Evolutionary conservation across 2,329 filamentous ascomycete species (phyloP).

Genomic region (Phialophora verrucosa): DNA sequence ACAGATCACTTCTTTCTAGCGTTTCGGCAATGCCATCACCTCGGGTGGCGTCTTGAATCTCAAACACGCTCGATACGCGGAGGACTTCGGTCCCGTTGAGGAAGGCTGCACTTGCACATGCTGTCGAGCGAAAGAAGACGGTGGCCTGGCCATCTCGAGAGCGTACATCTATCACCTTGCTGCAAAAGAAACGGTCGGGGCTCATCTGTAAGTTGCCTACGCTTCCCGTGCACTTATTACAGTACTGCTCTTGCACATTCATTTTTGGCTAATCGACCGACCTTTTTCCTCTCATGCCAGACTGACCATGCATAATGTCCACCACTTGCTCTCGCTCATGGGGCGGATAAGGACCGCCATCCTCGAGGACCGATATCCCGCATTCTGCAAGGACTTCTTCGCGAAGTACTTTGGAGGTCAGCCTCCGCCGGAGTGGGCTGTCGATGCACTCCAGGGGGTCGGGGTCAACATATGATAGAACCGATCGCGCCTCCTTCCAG

Average conservation of each 20-base stretch:
- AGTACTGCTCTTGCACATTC: not conserved
- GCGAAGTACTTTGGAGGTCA: conserved; percentile 70
- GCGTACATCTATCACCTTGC: conserved; percentile 92
- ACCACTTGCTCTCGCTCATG: conserved; percentile 90
- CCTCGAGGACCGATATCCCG: conserved; percentile 78
- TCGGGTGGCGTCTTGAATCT: conserved; percentile 81
- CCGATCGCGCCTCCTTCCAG: not conserved
- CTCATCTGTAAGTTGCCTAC: conserved; percentile 62
- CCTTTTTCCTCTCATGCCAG: not conserved
- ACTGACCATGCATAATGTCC: conserved; percentile 88
- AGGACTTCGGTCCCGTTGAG: conserved; percentile 84
- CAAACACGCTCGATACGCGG: conserved; percentile 73
- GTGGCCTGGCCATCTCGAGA: conserved; percentile 79
- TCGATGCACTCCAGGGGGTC: conserved; percentile 77
- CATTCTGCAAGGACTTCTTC: conserved; percentile 81
- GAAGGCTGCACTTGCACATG: conserved; percentile 79
- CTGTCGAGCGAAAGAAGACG: conserved; percentile 69
- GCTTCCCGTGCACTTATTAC: not conserved
- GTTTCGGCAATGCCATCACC: conserved; percentile 94
- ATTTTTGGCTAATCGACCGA: not conserved
- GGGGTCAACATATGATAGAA: conserved; percentile 68
- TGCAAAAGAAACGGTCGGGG: conserved; percentile 92
- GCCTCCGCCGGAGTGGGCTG: conserved; percentile 81
- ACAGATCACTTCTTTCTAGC: conserved; percentile 46
- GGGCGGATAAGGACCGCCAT: conserved; percentile 74